Conservation (phyloP, 768 basidiomycete genomes). For the Albatrellus ellisii region DNA sequence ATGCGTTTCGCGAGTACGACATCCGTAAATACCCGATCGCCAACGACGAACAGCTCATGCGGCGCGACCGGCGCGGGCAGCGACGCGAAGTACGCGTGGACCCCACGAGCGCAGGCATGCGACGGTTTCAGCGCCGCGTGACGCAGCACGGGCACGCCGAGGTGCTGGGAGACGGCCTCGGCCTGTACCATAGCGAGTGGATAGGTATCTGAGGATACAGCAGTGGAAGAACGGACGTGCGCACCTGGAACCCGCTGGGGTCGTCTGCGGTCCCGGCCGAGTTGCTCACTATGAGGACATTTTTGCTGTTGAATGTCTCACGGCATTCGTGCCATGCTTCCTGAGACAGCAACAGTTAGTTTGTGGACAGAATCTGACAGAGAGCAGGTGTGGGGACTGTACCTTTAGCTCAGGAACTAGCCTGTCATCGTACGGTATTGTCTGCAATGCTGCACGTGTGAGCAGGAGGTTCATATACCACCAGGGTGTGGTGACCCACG, state of each 20-base stretch:
- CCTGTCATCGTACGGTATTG: constrained; percentile 61
- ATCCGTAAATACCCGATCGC: constrained; percentile 90
- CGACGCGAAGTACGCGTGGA: constrained; percentile 60
- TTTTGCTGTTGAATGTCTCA: constrained; percentile 57
- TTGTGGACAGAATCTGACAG: background rate
- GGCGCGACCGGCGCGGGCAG: constrained; percentile 39
- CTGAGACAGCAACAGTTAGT: constrained; percentile 23
- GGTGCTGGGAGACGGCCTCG: constrained; percentile 69
- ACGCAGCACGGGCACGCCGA: constrained; percentile 70
- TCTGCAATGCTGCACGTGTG: constrained; percentile 31
- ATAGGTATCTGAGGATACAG: background rate
- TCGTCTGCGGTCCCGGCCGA: constrained; percentile 79
- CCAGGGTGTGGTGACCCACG: constrained; percentile 29
- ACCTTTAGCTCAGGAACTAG: constrained; percentile 72
- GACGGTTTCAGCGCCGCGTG: constrained; percentile 73
- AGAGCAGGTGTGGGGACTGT: background rate
- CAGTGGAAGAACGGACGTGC: constrained; percentile 15
- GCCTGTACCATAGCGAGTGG: constrained; percentile 35
- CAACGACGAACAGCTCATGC: constrained; percentile 51
- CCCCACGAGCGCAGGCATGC: constrained; percentile 57
- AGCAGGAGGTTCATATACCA: background rate
- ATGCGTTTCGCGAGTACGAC: constrained; percentile 77
- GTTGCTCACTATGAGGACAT: constrained; percentile 88
- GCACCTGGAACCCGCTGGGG: constrained; percentile 67
- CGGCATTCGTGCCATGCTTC: constrained; percentile 66